Base-by-base conservation (phyloP, 768 basidiomycete genomes). In the Boletus bicolor region DNA sequence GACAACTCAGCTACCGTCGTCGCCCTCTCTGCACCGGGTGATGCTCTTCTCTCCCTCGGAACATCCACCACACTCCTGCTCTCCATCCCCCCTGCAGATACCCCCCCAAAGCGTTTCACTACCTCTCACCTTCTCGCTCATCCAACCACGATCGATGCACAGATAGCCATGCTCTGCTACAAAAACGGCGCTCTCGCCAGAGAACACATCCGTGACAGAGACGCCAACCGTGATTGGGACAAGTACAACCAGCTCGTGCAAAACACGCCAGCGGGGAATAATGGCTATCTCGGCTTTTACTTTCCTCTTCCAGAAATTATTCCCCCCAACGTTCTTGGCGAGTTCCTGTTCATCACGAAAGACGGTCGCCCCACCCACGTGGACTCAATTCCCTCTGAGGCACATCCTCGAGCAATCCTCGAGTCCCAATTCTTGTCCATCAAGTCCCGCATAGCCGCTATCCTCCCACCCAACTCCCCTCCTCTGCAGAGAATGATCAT, bases 141-240 rank as follows among this genome's bases (percentile, higher is more conserved):
- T 15, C 54, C 50, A 1, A 55, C 54, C 44, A 55, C 55, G 37
- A 9, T 10, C 44, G 51, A 39, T 19, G 55, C 54, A 3, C 36
- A 55, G 17, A 55, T 55, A 15, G 54, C 37, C 43, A 55, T 55
- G 50, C 54, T 55, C 50, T 55, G 54, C 51, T 55, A 55, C 51
- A 55, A 55, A 24, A 55, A 56, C 44, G 55, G 55, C 9, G 55
- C 55, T 2, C 55, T 55, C 37, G 55, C 51, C 28, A 53, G 55
- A 45, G 51, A 56, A 35, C 44, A 56, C 21, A 6, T 56, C 9
- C 55, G 55, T 4, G 55, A 56, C 44, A 54, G 51, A 26, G 12
- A 54, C 24, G 51, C 55, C 3, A 35, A 39, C 37, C 30, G 37
- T 1, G 37, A 54, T 38, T 54, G 55, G 51, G 44, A 54, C 6